These are phyloP conservation scores for Phytophthora pistaciae DNA, from an alignment of 352 stramenopile genomes.

Conservation along the genomic window DNA sequence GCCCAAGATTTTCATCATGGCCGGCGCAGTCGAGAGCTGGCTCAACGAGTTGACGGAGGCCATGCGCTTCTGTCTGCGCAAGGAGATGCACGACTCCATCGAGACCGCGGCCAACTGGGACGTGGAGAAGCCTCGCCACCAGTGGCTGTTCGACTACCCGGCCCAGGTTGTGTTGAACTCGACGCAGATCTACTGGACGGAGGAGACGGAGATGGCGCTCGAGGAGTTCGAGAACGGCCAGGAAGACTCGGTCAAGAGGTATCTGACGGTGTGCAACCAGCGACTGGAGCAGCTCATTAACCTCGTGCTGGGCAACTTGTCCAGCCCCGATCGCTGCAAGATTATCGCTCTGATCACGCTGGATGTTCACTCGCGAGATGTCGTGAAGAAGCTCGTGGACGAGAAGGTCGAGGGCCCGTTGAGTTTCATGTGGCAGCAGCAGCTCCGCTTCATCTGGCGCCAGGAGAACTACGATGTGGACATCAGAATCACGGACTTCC, in stretches of 20 bases:
- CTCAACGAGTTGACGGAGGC: constrained; percentile 89
- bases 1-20: constrained; percentile 85
- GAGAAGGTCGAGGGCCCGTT: constrained; percentile 90
- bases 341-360: constrained; percentile 97
- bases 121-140: constrained; percentile 96
- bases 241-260: constrained; percentile 89
- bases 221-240: constrained; percentile 91
- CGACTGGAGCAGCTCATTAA: constrained; percentile 94
- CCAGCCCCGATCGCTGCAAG: constrained; percentile 92
- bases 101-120: constrained; percentile 93
- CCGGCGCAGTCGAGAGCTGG: constrained; percentile 87
- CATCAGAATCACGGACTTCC: constrained; percentile 97
- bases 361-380: constrained; percentile 96
- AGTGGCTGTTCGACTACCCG: constrained; percentile 98
- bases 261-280: constrained; percentile 82
- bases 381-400: constrained; percentile 91
- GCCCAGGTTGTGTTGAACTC: constrained; percentile 90
- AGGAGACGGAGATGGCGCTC: constrained; percentile 95
- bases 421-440: constrained; percentile 91
- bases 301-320: constrained; percentile 90
- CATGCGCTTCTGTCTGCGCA: constrained; percentile 85
- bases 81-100: constrained; percentile 90
- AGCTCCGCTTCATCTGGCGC: constrained; percentile 92
- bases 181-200: constrained; percentile 96
- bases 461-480: constrained; percentile 96